phyloP scores from a whole-genome alignment of 306 rosid genomes.

The Cucumis cinereus region DNA sequence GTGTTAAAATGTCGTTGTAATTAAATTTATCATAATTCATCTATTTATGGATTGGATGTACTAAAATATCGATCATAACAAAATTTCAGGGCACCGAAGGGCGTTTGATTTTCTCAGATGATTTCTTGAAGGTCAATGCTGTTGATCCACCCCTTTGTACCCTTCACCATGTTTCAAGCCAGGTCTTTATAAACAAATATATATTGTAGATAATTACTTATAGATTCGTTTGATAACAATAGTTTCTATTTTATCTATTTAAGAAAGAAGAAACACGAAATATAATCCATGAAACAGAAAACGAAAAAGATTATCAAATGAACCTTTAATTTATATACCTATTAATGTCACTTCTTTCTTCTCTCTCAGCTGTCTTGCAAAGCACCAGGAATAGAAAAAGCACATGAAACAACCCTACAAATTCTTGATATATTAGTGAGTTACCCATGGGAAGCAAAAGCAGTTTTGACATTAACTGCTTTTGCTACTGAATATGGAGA shows the following conservation, averaged over 20 bases:
- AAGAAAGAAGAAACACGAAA: no score
- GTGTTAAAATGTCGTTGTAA: no score
- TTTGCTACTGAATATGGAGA: constrained; percentile 4
- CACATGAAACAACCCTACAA: not conserved
- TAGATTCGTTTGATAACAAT: no score
- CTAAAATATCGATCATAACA: not conserved
- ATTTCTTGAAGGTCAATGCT: not conserved
- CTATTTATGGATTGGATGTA: no score
- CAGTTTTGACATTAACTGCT: not conserved
- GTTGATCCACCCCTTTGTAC: constrained; percentile 4
- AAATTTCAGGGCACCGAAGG: not conserved
- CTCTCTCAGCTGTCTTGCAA: not conserved
- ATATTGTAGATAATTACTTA: no score
- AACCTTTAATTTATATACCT: no score
- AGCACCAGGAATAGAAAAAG: not conserved
- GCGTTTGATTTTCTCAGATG: not conserved
- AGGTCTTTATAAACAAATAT: not conserved
- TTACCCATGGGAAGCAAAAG: constrained; percentile 11
- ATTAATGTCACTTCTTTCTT: no score
- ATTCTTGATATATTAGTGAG: not conserved
- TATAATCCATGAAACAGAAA: no score
- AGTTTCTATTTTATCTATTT: no score
- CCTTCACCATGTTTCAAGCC: not conserved
- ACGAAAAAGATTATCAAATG: no score
- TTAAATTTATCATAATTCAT: no score